Evolutionary conservation across 495 filamentous ascomycete genomes (phyloP).

Genomic region (Choiromyces venosus): DNA sequence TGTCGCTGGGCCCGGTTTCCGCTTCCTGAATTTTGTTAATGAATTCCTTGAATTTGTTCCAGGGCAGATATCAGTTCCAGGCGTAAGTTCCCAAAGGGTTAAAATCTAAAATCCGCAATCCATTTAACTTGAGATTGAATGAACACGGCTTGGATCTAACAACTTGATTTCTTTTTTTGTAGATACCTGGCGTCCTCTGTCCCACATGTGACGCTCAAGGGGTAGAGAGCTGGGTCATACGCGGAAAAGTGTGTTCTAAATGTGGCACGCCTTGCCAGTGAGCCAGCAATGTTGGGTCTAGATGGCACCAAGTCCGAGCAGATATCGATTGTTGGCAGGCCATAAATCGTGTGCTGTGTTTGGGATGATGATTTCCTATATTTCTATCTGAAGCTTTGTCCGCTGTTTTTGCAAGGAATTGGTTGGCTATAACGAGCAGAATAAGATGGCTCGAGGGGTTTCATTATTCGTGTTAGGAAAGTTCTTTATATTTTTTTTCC

Average conservation of each 20-base stretch:
- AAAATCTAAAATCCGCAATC: neutral
- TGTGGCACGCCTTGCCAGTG: conserved; percentile 35
- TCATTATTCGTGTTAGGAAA: neutral
- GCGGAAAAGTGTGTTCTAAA: conserved; percentile 35
- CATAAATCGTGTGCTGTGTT: neutral
- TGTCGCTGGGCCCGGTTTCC: neutral
- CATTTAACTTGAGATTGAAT: neutral
- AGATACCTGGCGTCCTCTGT: conserved; percentile 35
- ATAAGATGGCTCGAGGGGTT: neutral
- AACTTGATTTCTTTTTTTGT: conserved; percentile 7
- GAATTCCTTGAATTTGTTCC: neutral
- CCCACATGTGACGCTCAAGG: conserved; percentile 31
- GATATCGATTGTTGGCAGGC: neutral
- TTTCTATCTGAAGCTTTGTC: neutral
- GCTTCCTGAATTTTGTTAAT: neutral
- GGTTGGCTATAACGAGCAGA: neutral
- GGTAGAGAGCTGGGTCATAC: conserved; percentile 38
- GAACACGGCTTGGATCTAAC: conserved; percentile 5
- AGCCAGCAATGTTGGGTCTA: neutral
- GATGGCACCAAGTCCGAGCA: neutral
- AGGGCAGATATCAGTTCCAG: neutral
- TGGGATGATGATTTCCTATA: neutral
- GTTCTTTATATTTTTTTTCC: neutral
- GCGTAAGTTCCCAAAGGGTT: neutral
- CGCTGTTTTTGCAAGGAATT: neutral